Base-by-base conservation (phyloP, 2,329 filamentous ascomycete genomes). In the Fusarium brachygibbosum region DNA sequence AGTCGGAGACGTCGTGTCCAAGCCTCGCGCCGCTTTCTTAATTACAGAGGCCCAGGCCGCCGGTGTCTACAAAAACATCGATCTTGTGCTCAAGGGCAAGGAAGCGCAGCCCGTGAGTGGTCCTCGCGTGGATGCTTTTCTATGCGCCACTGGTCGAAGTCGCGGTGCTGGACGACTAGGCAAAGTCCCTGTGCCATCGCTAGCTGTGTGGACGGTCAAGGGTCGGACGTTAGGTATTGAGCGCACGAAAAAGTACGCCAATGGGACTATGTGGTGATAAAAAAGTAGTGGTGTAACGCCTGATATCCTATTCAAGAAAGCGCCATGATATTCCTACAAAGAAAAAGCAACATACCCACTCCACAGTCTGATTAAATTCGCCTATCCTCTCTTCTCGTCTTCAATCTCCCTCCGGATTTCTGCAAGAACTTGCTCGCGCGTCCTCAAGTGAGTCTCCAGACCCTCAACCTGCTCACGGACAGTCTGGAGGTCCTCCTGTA, bases 381-480 rank as follows among this genome's bases (percentile, higher is more conserved):
- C 85, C 79, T 83, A 82, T 65, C 85, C 82, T 62, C 83, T 82
- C 84, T 92, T 96, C 86, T 95, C 94, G 23, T 93, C 91, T 75
- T 98, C 94, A 80, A 98, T 91, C 82, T 98, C 90, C 76, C 88
- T 85, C 80, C 89, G 88, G 77, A 98, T 77, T 78, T 93, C 91
- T 48, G 91, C 89, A 74, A 99, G 82, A 31, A 90, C 88, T 70
- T 90, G 88, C 80, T 95, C 88, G 66, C 96, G 86, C 70, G 90
- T 89, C 75, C 88, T 86, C 75, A 98, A 82, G 83, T 99, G 96
- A 65, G 85, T 82, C 82, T 97, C 94, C 70, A 99, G 79, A 1
- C 94, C 94, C 70, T 98, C 94, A 3, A 99, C 90, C 84, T 99
- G 95, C 81, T 98, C 95, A 75, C 88, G 91, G n/a, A 99, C 93